These are phyloP conservation scores for Ilyonectria destructans DNA, from an alignment of 2,329 filamentous ascomycete genomes.

Conservation along the genomic window DNA sequence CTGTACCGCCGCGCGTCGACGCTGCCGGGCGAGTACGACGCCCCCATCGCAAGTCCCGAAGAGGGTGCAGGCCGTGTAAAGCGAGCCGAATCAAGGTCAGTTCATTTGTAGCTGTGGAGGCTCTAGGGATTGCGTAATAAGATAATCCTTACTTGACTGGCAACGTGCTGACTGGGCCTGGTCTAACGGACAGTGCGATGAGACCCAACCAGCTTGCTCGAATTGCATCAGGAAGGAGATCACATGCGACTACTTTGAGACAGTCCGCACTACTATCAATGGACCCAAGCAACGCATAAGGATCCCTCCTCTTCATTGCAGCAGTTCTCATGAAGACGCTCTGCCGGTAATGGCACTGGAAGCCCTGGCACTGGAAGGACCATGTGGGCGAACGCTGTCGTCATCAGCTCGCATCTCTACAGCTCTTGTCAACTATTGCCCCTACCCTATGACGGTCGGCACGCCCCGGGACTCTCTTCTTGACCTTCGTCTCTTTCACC, in stretches of 20 bases:
- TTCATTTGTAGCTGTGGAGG: not conserved
- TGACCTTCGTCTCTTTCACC: conserved; percentile 27
- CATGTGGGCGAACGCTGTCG: not conserved
- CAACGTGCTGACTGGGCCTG: not conserved
- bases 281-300: conserved; percentile 10
- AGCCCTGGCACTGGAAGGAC: too few species aligned
- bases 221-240: conserved; percentile 20
- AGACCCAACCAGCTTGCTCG: conserved; percentile 18
- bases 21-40: conserved; percentile 10
- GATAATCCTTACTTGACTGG: too few species aligned
- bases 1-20: not conserved
- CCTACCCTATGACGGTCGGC: not conserved
- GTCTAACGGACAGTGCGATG: conserved; percentile 17
- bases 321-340: not conserved
- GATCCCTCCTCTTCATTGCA: conserved; percentile 4
- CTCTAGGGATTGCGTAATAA: too few species aligned
- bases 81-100: conserved; percentile 30
- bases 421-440: too few species aligned
- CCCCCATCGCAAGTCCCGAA: conserved; percentile 30
- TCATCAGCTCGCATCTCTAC: not conserved
- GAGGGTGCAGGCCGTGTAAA: conserved; percentile 29
- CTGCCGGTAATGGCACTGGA: too few species aligned
- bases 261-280: not conserved
- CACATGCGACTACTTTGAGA: conserved; percentile 29
- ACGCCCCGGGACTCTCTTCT: conserved; percentile 11